Base-by-base conservation (phyloP, 2,329 filamentous ascomycete genomes). In the Chrysoporthe cubensis region DNA sequence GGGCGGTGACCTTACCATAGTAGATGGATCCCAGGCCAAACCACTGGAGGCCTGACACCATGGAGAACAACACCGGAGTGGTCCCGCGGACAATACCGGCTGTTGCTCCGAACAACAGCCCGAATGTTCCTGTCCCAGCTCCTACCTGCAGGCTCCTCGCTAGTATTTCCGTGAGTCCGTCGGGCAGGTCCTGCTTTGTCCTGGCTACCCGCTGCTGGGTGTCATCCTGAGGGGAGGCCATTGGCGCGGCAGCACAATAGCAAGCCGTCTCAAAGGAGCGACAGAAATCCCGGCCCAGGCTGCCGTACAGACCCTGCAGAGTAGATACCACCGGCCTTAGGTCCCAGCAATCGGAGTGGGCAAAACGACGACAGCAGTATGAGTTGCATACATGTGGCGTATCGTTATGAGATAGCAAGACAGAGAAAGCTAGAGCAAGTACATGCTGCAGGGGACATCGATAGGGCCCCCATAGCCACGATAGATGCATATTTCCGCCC, bases 21-120 rank as follows among this genome's bases (percentile, higher is more conserved):
- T 90, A 97, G 18, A 88, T 91, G 59, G 86, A 88, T 46, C 93
- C 93, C 50, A 96, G 84, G 54, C 87, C 85, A 78, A 93, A 93
- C 87, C 92, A 97, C 80, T 97, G 93, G 52, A 92, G 82, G 21
- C 92, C 91, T 32, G 90, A 89, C 48, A 90, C 85, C 14, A 90
- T 73, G 0, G 92, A 90, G 79, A 93, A 95, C 7, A 95, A 79
- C 2, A 88, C 84, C 4, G 92, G 90, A 16, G 86, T 87, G 32
- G 90, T 90, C 67, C 62, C 65, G 4, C 88, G 86, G 60, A 94
- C 78, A 59, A 96, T 90, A 40, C 93, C 94, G 46, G 86, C 85
- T 62, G 90, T 86, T 63, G 91, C 89, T 46, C 91, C 91, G 64
- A 88, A 82, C 42, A 91, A 76, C 37, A 90, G 76, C 43, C 91